Conservation (phyloP, 2,329 filamentous ascomycete species). For the Whalleya microplaca region DNA sequence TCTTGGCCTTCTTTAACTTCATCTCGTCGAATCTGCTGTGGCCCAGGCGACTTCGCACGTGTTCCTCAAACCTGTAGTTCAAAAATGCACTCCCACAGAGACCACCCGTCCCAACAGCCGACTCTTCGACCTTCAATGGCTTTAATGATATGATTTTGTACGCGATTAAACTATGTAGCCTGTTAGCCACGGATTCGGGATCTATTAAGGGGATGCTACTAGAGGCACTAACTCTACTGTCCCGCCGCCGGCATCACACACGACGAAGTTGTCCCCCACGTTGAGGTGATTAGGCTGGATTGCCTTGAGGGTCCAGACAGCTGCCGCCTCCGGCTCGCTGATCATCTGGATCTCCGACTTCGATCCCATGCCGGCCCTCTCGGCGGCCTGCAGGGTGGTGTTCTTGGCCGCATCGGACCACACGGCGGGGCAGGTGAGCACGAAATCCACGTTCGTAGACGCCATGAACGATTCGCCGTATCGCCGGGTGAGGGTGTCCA, state of each 20-base stretch:
- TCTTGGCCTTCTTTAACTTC: conserved; percentile 77
- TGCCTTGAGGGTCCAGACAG: conserved; percentile 78
- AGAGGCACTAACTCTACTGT: conserved; percentile 64
- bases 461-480: conserved; percentile 82
- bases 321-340: conserved; percentile 78
- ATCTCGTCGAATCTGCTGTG: conserved; percentile 71
- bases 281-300: conserved; percentile 76
- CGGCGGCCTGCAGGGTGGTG: conserved; percentile 76
- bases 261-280: conserved; percentile 68
- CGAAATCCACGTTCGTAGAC: conserved; percentile 75
- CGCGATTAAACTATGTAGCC: conserved; percentile 63
- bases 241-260: conserved; percentile 66
- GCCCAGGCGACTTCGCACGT: conserved; percentile 70
- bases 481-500: conserved; percentile 73
- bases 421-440: conserved; percentile 80
- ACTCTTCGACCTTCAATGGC: conserved; percentile 76
- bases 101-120: conserved; percentile 77
- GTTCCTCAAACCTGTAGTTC: conserved; percentile 80
- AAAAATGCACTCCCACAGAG: conserved; percentile 79
- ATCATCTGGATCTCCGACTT: conserved; percentile 76
- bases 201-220: too few species aligned
- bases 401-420: conserved; percentile 89
- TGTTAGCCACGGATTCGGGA: conserved; percentile 13
- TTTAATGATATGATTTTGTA: conserved; percentile 78
- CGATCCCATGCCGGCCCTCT: conserved; percentile 76